Percentiles rank a stretch among this genome's conserved stretches.
Conservation (phyloP, 2,329 filamentous ascomycete species). For the Colletotrichum acutatum region DNA sequence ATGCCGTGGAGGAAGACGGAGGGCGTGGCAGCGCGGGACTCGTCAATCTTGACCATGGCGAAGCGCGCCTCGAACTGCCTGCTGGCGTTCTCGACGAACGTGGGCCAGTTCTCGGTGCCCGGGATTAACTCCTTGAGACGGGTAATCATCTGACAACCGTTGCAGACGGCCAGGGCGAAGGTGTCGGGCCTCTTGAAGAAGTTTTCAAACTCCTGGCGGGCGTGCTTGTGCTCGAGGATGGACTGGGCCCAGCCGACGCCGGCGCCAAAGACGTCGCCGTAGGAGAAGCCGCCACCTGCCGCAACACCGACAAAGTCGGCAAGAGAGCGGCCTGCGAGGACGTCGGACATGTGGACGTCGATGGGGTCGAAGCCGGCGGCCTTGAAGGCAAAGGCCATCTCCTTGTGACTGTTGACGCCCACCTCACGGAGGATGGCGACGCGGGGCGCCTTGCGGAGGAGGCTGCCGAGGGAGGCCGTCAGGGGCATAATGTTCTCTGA, state of each 20-base stretch:
- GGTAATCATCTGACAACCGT: conserved; percentile 95
- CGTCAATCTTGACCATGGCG: conserved; percentile 82
- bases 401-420: conserved; percentile 94
- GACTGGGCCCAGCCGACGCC: conserved; percentile 97
- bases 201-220: conserved; percentile 78
- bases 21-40: conserved; percentile 53
- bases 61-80: conserved; percentile 92
- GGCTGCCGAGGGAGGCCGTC: conserved; percentile 56
- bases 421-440: conserved; percentile 96
- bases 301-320: conserved; percentile 87
- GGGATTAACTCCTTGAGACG: conserved; percentile 84
- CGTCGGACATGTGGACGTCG: conserved; percentile 97
- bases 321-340: conserved; percentile 83
- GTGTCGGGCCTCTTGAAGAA: conserved; percentile 93
- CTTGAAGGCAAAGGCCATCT: conserved; percentile 97
- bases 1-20: conserved; percentile 94
- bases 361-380: conserved; percentile 90
- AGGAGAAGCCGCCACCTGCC: conserved; percentile 97
- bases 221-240: conserved; percentile 84
- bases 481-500: conserved; percentile 80
- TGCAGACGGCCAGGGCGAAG: conserved; percentile 94
- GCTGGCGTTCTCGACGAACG: conserved; percentile 84
- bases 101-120: conserved; percentile 85
- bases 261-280: conserved; percentile 87
- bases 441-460: conserved; percentile 71